Percentiles rank a stretch among this genome's conserved stretches.
Evolutionary conservation across 345 rosid genomes (phyloP).

Genomic region (Anacardium occidentale): DNA sequence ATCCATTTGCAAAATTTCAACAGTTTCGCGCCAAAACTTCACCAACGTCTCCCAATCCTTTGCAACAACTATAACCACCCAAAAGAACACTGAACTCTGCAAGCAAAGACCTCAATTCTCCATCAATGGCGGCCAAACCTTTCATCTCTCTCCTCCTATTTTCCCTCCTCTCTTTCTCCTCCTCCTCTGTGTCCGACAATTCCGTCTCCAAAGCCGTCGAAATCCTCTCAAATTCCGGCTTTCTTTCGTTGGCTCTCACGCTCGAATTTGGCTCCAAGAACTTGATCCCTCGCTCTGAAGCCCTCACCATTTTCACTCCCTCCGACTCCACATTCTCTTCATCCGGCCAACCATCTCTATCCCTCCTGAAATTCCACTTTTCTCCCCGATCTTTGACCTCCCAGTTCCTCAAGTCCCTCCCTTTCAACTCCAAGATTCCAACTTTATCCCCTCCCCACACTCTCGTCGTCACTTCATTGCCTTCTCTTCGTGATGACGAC

Average conservation of each 20-base stretch:
- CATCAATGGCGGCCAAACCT: slow-evolving; percentile 28
- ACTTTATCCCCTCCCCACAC: slow-evolving; percentile 33
- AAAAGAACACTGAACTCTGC: not conserved
- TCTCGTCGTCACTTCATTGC: slow-evolving; percentile 28
- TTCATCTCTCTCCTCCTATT: slow-evolving; percentile 21
- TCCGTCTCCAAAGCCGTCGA: slow-evolving; percentile 21
- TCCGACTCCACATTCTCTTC: slow-evolving; percentile 28
- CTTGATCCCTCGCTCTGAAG: slow-evolving; percentile 15
- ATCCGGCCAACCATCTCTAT: slow-evolving; percentile 38
- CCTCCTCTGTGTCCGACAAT: slow-evolving; percentile 14
- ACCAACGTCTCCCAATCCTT: not conserved
- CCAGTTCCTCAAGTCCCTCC: slow-evolving; percentile 25
- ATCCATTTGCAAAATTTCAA: not conserved
- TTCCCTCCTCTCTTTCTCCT: slow-evolving; percentile 10
- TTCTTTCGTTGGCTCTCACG: slow-evolving; percentile 33
- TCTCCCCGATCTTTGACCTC: slow-evolving; percentile 25
- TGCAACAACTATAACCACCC: too few species aligned
- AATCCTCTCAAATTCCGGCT: slow-evolving; percentile 30
- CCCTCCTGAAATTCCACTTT: slow-evolving; percentile 38
- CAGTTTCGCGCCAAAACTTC: not conserved
- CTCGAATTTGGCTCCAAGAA: slow-evolving; percentile 29
- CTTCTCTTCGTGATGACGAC: not conserved
- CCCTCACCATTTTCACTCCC: slow-evolving; percentile 43
- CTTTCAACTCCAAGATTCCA: slow-evolving; percentile 33
- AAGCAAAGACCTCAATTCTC: not conserved